Evolutionary conservation across 352 stramenopile genomes (phyloP).

Genomic region (Phytophthora pisi): DNA sequence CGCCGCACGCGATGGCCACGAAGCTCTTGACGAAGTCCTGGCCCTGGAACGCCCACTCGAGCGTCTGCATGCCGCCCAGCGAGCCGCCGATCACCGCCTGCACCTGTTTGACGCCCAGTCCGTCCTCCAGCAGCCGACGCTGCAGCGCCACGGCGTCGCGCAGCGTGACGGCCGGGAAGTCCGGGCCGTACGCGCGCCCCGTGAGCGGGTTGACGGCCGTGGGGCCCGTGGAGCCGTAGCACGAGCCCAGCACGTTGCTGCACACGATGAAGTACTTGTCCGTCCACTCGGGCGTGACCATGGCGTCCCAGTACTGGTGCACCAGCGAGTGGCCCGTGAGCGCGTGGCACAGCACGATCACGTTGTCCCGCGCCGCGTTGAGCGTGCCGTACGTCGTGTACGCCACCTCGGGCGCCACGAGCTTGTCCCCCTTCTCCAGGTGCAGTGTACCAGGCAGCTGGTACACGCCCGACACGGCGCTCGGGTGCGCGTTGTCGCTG

Average conservation of each 20-base stretch:
- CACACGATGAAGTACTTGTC: conserved; percentile 97
- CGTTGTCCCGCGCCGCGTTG: conserved; percentile 89
- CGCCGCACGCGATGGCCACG: conserved; percentile 94
- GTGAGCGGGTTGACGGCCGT: conserved; percentile 80
- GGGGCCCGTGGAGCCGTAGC: conserved; percentile 94
- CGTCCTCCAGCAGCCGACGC: conserved; percentile 88
- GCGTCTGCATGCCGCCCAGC: conserved; percentile 97
- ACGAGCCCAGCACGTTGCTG: conserved; percentile 95
- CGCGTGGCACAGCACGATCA: conserved; percentile 94
- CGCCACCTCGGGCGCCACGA: conserved; percentile 80
- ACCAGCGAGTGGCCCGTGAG: conserved; percentile 95
- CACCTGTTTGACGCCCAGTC: conserved; percentile 88
- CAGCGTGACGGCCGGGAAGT: conserved; percentile 93
- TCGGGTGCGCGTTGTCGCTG: conserved; percentile 52
- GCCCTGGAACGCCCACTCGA: conserved; percentile 95
- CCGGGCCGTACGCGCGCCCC: conserved; percentile 75
- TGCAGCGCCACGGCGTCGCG: conserved; percentile 94
- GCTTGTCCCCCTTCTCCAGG: conserved; percentile 68
- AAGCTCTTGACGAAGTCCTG: conserved; percentile 87
- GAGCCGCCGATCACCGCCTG: conserved; percentile 94
- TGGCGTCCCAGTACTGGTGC: conserved; percentile 94
- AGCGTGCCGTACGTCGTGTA: conserved; percentile 96
- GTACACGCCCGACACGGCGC: conserved; percentile 51
- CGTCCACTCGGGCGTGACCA: conserved; percentile 95
- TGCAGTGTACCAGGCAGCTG: conserved; percentile 44